phyloP scores from a whole-genome alignment of 345 rosid genomes.

The Eucalyptus marginata region DNA sequence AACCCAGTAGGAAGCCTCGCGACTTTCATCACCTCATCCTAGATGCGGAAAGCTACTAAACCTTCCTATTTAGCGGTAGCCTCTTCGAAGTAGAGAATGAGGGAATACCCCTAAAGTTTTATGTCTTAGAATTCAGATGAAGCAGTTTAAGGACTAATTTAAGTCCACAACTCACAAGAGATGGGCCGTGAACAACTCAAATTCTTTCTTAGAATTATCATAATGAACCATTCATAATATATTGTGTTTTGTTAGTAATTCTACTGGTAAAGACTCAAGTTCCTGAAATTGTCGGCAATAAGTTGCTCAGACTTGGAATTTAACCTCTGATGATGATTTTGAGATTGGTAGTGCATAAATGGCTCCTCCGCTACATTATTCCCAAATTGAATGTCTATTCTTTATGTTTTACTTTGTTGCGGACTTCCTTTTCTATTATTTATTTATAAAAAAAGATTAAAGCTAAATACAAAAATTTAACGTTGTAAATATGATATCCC shows the following conservation, averaged over 20 bases:
- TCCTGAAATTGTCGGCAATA: neutral
- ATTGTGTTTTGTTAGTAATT: neutral
- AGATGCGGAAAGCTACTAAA: too few relatives aligned
- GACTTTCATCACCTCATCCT: too few relatives aligned
- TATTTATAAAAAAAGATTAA: neutral
- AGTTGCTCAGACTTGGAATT: neutral
- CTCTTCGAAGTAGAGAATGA: too few relatives aligned
- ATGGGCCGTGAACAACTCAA: neutral
- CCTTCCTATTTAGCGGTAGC: too few relatives aligned
- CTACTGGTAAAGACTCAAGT: neutral
- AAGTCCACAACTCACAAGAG: neutral
- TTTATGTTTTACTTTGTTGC: neutral
- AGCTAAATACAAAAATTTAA: too few relatives aligned
- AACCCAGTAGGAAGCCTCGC: fast-evolving
- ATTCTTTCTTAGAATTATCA: neutral
- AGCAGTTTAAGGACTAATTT: too few relatives aligned
- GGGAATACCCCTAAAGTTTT: too few relatives aligned
- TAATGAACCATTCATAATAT: neutral
- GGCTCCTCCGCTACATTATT: neutral
- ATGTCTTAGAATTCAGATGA: too few relatives aligned
- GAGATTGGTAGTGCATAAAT: neutral
- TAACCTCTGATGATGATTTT: neutral
- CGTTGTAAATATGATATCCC: neutral
- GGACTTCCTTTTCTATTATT: neutral
- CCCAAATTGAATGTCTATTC: neutral